Conservation (phyloP, 1,284 basidiomycete species). For the Cryptococcus wingfieldii region DNA sequence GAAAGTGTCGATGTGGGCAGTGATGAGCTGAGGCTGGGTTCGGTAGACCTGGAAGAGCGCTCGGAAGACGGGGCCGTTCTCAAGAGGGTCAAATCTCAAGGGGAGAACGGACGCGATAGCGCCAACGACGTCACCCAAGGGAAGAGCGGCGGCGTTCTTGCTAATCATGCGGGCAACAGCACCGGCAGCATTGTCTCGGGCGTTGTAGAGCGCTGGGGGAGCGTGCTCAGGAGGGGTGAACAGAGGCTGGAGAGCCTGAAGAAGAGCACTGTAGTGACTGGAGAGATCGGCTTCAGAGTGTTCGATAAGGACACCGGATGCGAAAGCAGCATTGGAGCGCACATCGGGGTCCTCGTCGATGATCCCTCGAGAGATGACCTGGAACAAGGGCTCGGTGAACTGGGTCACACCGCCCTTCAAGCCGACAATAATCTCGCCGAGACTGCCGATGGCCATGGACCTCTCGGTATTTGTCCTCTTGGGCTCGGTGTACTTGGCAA, state of each 20-base stretch:
- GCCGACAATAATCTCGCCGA: conserved; percentile 93
- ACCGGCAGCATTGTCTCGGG: conserved; percentile 93
- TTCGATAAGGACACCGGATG: conserved; percentile 85
- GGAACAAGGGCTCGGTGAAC: conserved; percentile 76
- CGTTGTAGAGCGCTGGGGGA: conserved; percentile 64
- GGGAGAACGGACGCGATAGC: conserved; percentile 79
- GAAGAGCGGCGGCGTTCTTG: conserved; percentile 75
- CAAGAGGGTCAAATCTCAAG: conserved; percentile 79
- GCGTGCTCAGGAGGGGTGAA: conserved; percentile 62
- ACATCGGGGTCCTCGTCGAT: conserved; percentile 85
- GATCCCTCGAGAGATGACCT: conserved; percentile 78
- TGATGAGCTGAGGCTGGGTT: conserved; percentile 63
- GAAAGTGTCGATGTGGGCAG: conserved; percentile 74
- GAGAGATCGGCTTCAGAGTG: conserved; percentile 80
- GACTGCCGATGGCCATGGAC: conserved; percentile 85
- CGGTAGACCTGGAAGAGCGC: conserved; percentile 86
- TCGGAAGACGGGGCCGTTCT: conserved; percentile 85
- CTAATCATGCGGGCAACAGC: conserved; percentile 84
- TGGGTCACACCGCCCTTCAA: conserved; percentile 84
- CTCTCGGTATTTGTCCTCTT: conserved; percentile 84
- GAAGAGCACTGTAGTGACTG: conserved; percentile 71
- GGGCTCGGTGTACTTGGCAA: conserved; percentile 88
- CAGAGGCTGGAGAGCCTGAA: conserved; percentile 74
- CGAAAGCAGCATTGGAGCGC: conserved; percentile 93
- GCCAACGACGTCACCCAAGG: conserved; percentile 80